Evolutionary conservation across 768 basidiomycete genomes (phyloP), one percentile per base, ranked within the genome.

Genomic region (Harrya chromipes): DNA sequence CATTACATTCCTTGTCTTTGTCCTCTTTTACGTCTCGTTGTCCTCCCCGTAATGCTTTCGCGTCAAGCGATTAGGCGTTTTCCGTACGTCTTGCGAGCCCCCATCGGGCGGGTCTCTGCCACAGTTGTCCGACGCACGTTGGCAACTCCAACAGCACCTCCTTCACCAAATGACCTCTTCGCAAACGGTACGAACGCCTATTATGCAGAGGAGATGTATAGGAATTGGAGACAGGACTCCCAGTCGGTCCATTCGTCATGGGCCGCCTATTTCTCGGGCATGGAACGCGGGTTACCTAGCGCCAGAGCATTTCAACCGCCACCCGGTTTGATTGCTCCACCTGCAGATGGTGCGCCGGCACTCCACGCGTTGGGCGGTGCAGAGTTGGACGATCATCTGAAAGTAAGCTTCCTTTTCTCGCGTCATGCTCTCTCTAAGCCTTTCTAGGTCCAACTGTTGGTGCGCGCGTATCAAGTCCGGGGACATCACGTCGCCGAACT

Each of bases 381-480:
- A 2, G 87, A 97, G 65, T 74, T 98, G 13, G 87, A 94, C 50
- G 94, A 93, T 62, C 95, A 98, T 71, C 72, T 99, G 49, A 99
- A 97, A 80, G 95, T 93, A 49, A 46, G 74, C 51, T 8, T 14
- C 24, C 17, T 9, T 31, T 49, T 19, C 34, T 44, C 13, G 33
- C 59, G 39, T 37, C 43, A n/a, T 12, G 29, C 31, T 26, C 19
- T 16, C 43, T 23, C 38, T 48, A 6, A 53, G 26, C 26, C 24
- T 23, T 23, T 57, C 19, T 64, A 98, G 95, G 87, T 93, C 16
- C 97, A 99, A 88, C 80, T 98, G 24, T 85, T 99, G 49, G 93
- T 97, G 45, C 87, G 97, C 49, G 97, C 97, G 4, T 99, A 97
- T 72, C 97, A 99, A 83, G 97, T 99, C 16, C 90, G 95, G 52